Evolutionary conservation across 306 rosid species (phyloP).

Genomic region (Citrullus mucosospermus): DNA sequence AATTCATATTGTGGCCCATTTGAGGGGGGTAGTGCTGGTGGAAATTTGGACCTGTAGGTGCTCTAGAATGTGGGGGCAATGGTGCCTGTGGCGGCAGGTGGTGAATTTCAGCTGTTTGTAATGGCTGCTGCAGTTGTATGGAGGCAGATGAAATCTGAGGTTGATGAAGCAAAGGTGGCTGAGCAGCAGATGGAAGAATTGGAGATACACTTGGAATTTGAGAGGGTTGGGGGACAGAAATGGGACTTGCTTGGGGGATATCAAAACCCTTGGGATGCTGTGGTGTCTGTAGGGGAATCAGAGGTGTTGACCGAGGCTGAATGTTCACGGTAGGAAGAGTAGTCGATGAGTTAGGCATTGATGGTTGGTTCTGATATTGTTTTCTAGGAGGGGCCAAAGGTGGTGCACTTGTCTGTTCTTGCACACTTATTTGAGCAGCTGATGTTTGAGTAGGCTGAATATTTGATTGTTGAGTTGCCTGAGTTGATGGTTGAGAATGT

Average conservation of each 20-base stretch:
- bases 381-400: conserved; percentile 51
- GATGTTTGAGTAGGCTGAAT: conserved; percentile 38
- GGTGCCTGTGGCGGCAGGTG: conserved; percentile 68
- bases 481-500: conserved; percentile 44
- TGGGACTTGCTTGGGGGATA: conserved; percentile 36
- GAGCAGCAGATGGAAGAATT: conserved; percentile 54
- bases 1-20: conserved; percentile 49
- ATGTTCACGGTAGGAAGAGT: conserved; percentile 44
- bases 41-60: conserved; percentile 40
- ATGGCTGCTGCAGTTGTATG: conserved; percentile 54
- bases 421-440: conserved; percentile 38
- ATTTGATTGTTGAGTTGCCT: conserved; percentile 34
- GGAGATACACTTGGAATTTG: conserved; percentile 52
- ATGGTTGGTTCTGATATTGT: conserved; percentile 56
- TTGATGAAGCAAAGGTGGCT: conserved; percentile 53
- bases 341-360: conserved; percentile 41
- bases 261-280: conserved; percentile 62
- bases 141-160: conserved; percentile 42
- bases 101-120: conserved; percentile 54
- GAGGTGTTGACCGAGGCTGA: conserved; percentile 54
- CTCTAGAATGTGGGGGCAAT: conserved; percentile 65
- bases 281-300: conserved; percentile 44
- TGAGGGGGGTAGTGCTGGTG: conserved; percentile 73
- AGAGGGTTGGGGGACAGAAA: conserved; percentile 52
- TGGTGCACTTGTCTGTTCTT: conserved; percentile 58